Evolutionary conservation across 371 early-diverging fungal genomes (phyloP).

Genomic region (Rhizopus sp.): DNA sequence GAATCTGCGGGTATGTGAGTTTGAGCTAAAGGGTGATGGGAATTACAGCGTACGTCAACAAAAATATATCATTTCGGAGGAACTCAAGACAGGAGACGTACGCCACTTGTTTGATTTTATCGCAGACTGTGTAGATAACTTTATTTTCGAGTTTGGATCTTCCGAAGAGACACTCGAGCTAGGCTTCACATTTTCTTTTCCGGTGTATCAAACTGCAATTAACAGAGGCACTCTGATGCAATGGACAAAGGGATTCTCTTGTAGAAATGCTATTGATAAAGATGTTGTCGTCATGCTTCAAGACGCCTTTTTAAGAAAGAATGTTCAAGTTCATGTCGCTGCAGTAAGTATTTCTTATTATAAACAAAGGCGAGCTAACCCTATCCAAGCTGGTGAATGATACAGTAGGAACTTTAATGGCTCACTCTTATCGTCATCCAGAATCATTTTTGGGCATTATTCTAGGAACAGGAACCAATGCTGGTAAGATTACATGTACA

Average conservation of each 20-base stretch:
- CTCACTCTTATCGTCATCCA: conserved; percentile 80
- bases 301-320: conserved; percentile 79
- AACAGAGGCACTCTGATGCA: conserved; percentile 76
- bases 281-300: conserved; percentile 80
- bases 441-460: conserved; percentile 88
- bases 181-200: conserved; percentile 96
- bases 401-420: conserved; percentile 92
- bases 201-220: conserved; percentile 81
- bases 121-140: conserved; percentile 81
- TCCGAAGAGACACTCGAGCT: conserved; percentile 33
- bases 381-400: conserved; percentile 84
- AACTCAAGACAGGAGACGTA: conserved; percentile 47
- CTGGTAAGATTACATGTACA: conserved; percentile 26
- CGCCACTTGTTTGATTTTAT: conserved; percentile 83
- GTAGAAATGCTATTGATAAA: conserved; percentile 72
- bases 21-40: conserved; percentile 44
- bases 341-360: conserved; percentile 49
- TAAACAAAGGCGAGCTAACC: neutral
- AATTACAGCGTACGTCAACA: conserved; percentile 43
- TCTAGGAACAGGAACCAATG: conserved; percentile 98
- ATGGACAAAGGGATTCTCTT: conserved; percentile 94
- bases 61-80: conserved; percentile 26
- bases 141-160: conserved; percentile 59
- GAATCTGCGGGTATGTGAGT: conserved; percentile 83
- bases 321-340: conserved; percentile 71